Evolutionary conservation across 805 yeast genomes (phyloP).

Genomic region (Priceomyces fermenticarens): DNA sequence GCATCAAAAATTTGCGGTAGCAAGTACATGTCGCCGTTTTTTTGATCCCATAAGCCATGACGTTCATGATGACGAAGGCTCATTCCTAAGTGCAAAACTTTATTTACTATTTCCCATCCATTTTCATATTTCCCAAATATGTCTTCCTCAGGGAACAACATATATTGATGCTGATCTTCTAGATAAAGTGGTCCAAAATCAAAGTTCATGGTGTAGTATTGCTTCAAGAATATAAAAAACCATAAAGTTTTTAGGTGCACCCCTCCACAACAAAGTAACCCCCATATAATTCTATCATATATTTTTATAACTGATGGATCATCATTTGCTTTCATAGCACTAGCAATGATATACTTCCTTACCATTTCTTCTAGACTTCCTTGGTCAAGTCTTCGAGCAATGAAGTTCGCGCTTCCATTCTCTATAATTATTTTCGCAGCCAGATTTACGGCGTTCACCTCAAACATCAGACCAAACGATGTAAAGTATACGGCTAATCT

Average conservation of each 20-base stretch:
- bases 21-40: constrained; percentile 11
- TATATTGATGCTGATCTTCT: constrained; percentile 27
- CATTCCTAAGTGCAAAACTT: constrained; percentile 9
- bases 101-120: constrained; percentile 16
- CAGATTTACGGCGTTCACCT: constrained; percentile 13
- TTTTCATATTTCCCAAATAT: constrained; percentile 10
- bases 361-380: constrained; percentile 31
- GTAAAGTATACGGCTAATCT: constrained; percentile 23
- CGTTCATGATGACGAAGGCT: constrained; percentile 7
- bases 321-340: constrained; percentile 27
- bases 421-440: constrained; percentile 8
- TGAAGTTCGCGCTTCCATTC: constrained; percentile 6
- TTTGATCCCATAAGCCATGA: constrained; percentile 13
- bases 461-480: constrained; percentile 19
- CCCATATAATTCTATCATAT: constrained; percentile 40
- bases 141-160: constrained; percentile 10
- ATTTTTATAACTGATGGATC: constrained; percentile 33
- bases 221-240: constrained; percentile 38
- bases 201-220: constrained; percentile 19
- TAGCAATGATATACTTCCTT: constrained; percentile 34
- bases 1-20: constrained; percentile 20
- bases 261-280: constrained; percentile 43
- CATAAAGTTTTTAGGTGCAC: constrained; percentile 39
- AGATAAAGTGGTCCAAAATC: constrained; percentile 22
- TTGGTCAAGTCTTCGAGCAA: constrained; percentile 9